Conservation (phyloP, 2,329 filamentous ascomycete genomes). For the Acephala macrosclerotiorum region DNA sequence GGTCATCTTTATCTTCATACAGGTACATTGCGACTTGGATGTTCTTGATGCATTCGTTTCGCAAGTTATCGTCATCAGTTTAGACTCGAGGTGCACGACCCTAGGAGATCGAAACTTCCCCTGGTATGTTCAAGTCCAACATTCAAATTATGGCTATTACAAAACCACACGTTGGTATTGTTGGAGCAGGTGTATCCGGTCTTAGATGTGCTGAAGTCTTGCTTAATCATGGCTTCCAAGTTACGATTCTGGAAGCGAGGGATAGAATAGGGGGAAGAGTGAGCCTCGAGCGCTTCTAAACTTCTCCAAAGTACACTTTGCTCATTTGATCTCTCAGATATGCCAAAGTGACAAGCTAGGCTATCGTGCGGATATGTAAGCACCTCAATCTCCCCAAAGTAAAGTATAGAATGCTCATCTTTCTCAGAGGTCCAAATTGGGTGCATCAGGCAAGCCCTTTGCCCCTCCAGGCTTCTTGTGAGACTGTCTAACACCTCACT, state of each 20-base stretch:
- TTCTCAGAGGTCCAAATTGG: slow-evolving; percentile 40
- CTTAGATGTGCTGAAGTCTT: slow-evolving; percentile 63
- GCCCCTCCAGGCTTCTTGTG: neutral
- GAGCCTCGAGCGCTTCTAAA: slow-evolving; percentile 13
- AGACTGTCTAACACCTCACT: neutral
- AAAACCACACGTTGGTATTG: slow-evolving; percentile 47
- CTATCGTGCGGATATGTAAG: slow-evolving; percentile 43
- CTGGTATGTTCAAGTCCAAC: neutral
- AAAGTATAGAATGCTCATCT: neutral
- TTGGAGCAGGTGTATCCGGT: slow-evolving; percentile 64
- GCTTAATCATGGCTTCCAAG: slow-evolving; percentile 57
- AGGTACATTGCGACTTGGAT: too few relatives aligned
- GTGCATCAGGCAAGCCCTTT: slow-evolving; percentile 35
- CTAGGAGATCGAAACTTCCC: too few relatives aligned
- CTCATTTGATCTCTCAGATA: slow-evolving; percentile 18
- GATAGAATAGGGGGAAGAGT: slow-evolving; percentile 58
- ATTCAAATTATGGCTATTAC: slow-evolving; percentile 21
- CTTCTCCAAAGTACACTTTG: neutral
- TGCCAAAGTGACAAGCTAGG: slow-evolving; percentile 34
- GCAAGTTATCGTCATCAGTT: too few relatives aligned
- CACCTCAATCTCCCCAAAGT: neutral
- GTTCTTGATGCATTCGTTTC: too few relatives aligned
- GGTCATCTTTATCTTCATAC: neutral
- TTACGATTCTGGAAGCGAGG: slow-evolving; percentile 64
- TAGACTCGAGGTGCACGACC: too few relatives aligned